Base-by-base conservation (phyloP, 805 yeast genomes). In the Debaryomyces maramus region DNA sequence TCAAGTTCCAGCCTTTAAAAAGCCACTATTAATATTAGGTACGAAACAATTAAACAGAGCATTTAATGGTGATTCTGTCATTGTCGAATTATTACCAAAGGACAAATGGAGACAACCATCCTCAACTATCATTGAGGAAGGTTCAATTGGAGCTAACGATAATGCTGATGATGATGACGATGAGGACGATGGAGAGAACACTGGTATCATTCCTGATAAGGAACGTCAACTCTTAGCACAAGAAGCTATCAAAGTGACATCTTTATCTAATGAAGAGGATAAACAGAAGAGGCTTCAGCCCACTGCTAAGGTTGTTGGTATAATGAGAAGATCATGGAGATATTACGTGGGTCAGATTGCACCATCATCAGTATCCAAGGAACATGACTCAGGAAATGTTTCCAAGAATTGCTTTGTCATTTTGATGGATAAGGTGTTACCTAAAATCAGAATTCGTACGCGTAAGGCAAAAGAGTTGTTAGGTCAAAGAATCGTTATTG, bases 261-360 rank as follows among this genome's bases (percentile, higher is more conserved):
- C 64, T 2, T 50, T 54, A 7, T 62, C 72, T 21, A 61, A 58
- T 9, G 72, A 66, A 3, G 75, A 67, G 13, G 62, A 60, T 16
- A 60, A 65, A 8, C 63, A 60, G 33, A 60, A 59, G 35, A 76
- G 76, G 47, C 60, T 83, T 16, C 89, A 85, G 56, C 99, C 98
- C n/a, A 91, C 99, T 0, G 98, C 95, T 2, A 79, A 80, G 50
- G 85, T 93, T 24, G 97, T 93, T 9, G 95, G 96, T 20, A 77
- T 93, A 18, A 70, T 82, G 30, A 84, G 88, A 65, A 78, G 99
- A 63, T 87, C 91, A 45, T 93, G 99, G 99, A 78, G 99, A 60
- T 81, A 83, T 49, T 93, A 90, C 56, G 99, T 93, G 27, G 99
- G 99, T 10, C 97, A 90, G 61, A 74, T 93, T 46, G 83, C 91